Evolutionary conservation across 2,329 filamentous ascomycete species (phyloP), one percentile per base, ranked within the genome.

Genomic region (Capronia epimyces): DNA sequence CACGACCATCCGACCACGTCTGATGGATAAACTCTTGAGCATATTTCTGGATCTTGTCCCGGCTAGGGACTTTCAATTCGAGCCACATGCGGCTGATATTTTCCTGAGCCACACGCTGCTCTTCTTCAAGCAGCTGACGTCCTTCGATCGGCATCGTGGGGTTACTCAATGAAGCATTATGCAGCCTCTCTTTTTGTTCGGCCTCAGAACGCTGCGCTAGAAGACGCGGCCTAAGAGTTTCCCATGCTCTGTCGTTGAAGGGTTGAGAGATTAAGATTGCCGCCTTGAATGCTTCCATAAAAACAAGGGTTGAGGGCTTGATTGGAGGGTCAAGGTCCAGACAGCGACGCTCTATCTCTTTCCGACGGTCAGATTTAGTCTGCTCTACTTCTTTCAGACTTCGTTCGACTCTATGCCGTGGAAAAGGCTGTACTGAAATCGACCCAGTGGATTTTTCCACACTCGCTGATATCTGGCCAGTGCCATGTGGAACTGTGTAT

Each of bases 221-320:
- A 12, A 91, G 71, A 52, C 82, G 81, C 43, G 82, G 81, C 60
- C 82, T 81, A 29, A 90, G 72, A 46, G 84, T 69, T 44, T 80
- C 77, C 87, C 86, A 91, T 2, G 82, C 80, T 48, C 74, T 71
- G 52, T 89, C 84, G 57, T 80, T 82, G 60, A 91, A 71, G 16
- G 83, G 82, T 20, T 79, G 75, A 8, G 79, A 78, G 31, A 88
- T 84, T 56, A 87, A 80, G 40, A 86, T 77, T 24, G 87, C 83
- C 31, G 84, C 84, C 63, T 84, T 80, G 65, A 89, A 91, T 1
- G 85, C 82, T 41, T 85, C 78, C 67, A 89, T 86, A 62, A 84
- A 82, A 49, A 77, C 76, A 50, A 90, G 72, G 36, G 86, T 73
- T 57, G 74, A 75, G 32, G 81, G 69, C 43, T 73, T 69, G 50